phyloP scores from a whole-genome alignment of 1,139 yeast genomes.

The Kodamaea alishanica region DNA sequence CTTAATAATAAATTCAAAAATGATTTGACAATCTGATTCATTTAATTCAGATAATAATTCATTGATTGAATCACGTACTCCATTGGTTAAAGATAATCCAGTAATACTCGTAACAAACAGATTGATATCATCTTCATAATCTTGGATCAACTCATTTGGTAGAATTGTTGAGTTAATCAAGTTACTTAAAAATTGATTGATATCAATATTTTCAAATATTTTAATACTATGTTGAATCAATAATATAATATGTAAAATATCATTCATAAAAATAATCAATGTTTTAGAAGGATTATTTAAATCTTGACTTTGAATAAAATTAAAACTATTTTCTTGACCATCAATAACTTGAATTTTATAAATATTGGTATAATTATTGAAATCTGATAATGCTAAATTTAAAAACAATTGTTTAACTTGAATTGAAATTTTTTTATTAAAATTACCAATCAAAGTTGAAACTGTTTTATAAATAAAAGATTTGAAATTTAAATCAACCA shows the following conservation, averaged over 20 bases:
- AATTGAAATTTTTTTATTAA: slow-evolving; percentile 26
- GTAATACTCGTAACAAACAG: slow-evolving; percentile 68
- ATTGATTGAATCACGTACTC: slow-evolving; percentile 51
- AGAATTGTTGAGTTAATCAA: slow-evolving; percentile 25
- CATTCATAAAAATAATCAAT: slow-evolving; percentile 16
- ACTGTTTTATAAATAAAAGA: slow-evolving; percentile 30
- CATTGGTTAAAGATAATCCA: slow-evolving; percentile 50
- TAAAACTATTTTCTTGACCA: slow-evolving; percentile 5
- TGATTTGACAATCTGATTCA: slow-evolving; percentile 27
- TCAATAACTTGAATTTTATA: slow-evolving; percentile 15
- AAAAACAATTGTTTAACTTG: slow-evolving; percentile 19
- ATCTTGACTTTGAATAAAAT: slow-evolving; percentile 12
- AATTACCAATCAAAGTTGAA: slow-evolving; percentile 28
- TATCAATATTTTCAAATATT: slow-evolving; percentile 12
- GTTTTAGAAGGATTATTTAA: slow-evolving; percentile 17
- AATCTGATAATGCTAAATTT: slow-evolving; percentile 20
- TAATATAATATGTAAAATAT: slow-evolving; percentile 24
- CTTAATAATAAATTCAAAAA: slow-evolving; percentile 20
- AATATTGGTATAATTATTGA: slow-evolving; percentile 16
- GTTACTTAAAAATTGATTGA: slow-evolving; percentile 19
- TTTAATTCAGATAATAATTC: slow-evolving; percentile 50
- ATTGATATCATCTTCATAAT: slow-evolving; percentile 55
- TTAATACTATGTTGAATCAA: slow-evolving; percentile 27
- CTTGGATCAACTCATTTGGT: slow-evolving; percentile 27
- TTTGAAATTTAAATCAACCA: slow-evolving; percentile 21